Evolutionary conservation across 345 rosid species (phyloP), one percentile per base, ranked within the genome.

Genomic region (Bretschneidera sinensis): DNA sequence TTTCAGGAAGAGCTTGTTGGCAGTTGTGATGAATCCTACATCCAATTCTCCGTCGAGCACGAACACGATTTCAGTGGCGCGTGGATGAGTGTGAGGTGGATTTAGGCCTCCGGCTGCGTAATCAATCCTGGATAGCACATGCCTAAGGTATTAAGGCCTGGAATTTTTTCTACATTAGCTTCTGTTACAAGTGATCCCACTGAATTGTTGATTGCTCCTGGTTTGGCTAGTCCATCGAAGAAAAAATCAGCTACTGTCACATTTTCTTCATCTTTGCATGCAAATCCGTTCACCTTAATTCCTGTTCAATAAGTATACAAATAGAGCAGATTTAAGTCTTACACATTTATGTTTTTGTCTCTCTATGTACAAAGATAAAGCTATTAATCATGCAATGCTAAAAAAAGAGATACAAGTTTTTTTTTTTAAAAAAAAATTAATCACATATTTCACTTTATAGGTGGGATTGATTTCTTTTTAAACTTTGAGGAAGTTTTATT

Each of bases 71-170:
- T 86, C 89, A 0, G 89, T 86, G 61, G 85, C 92, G 0, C 89
- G 85, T 22, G 89, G 89, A 69, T 85, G 89, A 22, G 85, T 83
- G 74, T 83, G 88, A 1, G 86, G 91, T 0, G 84, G 88, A 76
- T 83, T 83, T 22, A 80, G 62, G 52, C 91, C 91, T 1, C 77
- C 83, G 0, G 89, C 66, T 0, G 62, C 69, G 31, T 75, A 83
- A 72, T 85, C 92, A 24, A 83, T 66, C 54, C 89, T 81, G 0
- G 92, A 19, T 61, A 85, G 62, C 0, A 85, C 28, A 85, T 67
- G 0, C 86, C 87, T 8, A 85, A 69, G 0, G 89, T 85, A 81
- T 85, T 85, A n/a, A 85, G 84, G 9, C 84, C 86, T 0, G 85
- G 88, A 31, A 85, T 75, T 62, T 83, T 75, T 17, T 75, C 83